phyloP scores from a whole-genome alignment of 805 yeast species.

The Metschnikowia sp. region DNA sequence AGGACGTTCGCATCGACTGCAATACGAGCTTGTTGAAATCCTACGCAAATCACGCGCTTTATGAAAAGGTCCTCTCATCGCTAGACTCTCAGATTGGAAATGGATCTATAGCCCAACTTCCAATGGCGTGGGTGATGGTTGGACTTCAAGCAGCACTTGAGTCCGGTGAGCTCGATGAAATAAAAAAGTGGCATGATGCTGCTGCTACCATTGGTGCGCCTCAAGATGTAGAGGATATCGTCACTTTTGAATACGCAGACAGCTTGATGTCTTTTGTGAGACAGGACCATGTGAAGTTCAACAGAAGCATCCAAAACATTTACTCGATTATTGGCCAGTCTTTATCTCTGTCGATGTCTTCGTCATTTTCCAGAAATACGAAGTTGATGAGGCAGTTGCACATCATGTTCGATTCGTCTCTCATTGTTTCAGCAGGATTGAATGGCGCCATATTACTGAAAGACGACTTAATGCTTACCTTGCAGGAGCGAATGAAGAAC shows the following conservation, averaged over 20 bases:
- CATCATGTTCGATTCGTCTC: conserved; percentile 31
- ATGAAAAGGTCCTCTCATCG: conserved; percentile 58
- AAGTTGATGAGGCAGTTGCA: conserved; percentile 37
- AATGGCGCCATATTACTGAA: conserved; percentile 11
- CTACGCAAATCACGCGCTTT: conserved; percentile 70
- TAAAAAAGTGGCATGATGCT: conserved; percentile 57
- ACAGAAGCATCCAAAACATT: conserved; percentile 46
- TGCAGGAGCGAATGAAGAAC: conserved; percentile 30
- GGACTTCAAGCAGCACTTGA: conserved; percentile 76
- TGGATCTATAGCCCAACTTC: conserved; percentile 23
- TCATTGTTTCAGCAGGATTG: conserved; percentile 19
- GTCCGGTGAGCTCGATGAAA: conserved; percentile 49
- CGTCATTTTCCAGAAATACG: conserved; percentile 36
- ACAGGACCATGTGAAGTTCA: conserved; percentile 31
- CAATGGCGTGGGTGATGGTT: conserved; percentile 57
- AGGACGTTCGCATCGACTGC: conserved; percentile 29
- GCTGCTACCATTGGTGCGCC: conserved; percentile 44
- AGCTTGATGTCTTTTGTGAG: conserved; percentile 47
- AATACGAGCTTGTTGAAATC: conserved; percentile 63
- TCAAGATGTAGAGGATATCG: conserved; percentile 49
- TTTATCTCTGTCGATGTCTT: conserved; percentile 40
- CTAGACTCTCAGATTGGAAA: conserved; percentile 36
- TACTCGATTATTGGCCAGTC: conserved; percentile 59
- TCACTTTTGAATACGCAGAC: conserved; percentile 64
- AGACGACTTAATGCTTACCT: conserved; percentile 18